Evolutionary conservation across 192 early-diverging fungal genomes (phyloP).

Genomic region (Coemansia sp.): DNA sequence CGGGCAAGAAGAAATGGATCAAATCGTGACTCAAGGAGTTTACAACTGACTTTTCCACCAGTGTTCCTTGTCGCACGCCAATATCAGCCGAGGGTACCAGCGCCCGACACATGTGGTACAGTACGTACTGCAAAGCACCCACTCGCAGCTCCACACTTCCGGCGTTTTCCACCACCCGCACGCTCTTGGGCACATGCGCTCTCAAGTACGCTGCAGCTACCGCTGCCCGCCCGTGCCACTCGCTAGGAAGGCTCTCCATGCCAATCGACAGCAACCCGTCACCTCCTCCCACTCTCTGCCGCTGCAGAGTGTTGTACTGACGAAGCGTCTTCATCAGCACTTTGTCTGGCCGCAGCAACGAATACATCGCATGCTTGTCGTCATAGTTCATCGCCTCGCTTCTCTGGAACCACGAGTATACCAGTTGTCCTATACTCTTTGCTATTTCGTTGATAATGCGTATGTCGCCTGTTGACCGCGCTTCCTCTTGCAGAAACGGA

Average conservation of each 20-base stretch:
- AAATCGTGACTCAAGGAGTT: conserved; percentile 38
- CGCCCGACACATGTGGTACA: conserved; percentile 46
- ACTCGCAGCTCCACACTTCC: conserved; percentile 18
- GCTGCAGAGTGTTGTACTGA: conserved; percentile 49
- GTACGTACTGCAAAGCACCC: conserved; percentile 37
- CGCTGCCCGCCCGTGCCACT: conserved; percentile 12
- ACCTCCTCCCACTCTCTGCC: conserved; percentile 3
- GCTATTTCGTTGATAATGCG: conserved; percentile 42
- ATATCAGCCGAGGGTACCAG: conserved; percentile 22
- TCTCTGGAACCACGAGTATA: conserved; percentile 47
- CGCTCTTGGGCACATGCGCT: background rate
- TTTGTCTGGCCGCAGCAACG: conserved; percentile 42
- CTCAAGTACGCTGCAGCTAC: background rate
- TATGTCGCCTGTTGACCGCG: conserved; percentile 33
- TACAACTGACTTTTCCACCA: conserved; percentile 20
- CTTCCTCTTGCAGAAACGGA: conserved; percentile 42
- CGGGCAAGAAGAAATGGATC: conserved; percentile 43
- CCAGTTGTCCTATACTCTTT: conserved; percentile 23
- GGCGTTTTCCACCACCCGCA: background rate
- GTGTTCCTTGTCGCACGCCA: conserved; percentile 14
- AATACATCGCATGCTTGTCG: conserved; percentile 37
- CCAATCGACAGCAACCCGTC: conserved; percentile 12
- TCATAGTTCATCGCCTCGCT: conserved; percentile 38
- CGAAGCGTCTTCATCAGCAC: conserved; percentile 42
- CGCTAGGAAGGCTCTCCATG: conserved; percentile 25